Evolutionary conservation across 371 early-diverging fungal species (phyloP).

Genomic region (Funneliformis caledonium): DNA sequence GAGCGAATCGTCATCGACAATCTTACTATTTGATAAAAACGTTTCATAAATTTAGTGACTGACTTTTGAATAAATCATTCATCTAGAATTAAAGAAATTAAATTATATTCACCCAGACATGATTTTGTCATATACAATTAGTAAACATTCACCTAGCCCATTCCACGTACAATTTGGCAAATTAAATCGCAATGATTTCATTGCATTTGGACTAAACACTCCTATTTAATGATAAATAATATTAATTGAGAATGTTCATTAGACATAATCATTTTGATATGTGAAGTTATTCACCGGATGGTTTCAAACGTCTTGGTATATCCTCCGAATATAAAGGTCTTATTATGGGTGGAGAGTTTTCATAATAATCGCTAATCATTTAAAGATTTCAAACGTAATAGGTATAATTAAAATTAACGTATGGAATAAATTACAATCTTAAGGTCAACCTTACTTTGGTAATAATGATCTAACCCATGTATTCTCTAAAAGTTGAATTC

Average conservation of each 20-base stretch:
- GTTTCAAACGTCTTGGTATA: slow-evolving; percentile 22
- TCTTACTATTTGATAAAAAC: slow-evolving; percentile 2
- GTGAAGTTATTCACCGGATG: slow-evolving; percentile 2
- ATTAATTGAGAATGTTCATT: background rate
- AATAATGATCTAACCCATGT: slow-evolving; percentile 35
- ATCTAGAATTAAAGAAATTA: background rate
- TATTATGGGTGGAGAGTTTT: slow-evolving; percentile 24
- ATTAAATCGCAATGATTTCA: background rate
- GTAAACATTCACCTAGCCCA: slow-evolving; percentile 19
- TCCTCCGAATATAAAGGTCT: background rate
- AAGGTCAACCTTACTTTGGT: background rate
- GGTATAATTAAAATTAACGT: background rate
- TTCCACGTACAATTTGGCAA: slow-evolving; percentile 19
- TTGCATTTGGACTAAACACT: background rate
- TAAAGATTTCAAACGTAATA: background rate
- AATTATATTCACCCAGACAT: background rate
- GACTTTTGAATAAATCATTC: background rate
- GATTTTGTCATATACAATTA: slow-evolving; percentile 9
- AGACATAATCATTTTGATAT: background rate
- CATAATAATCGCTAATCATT: slow-evolving; percentile 31
- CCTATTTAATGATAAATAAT: background rate
- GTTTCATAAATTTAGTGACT: background rate
- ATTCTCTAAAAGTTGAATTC: slow-evolving; percentile 15
- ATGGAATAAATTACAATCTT: background rate
- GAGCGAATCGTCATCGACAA: background rate